Evolutionary conservation across 192 early-diverging fungal species (phyloP), one percentile per base, ranked within the genome.

Genomic region (Funneliformis geosporum): DNA sequence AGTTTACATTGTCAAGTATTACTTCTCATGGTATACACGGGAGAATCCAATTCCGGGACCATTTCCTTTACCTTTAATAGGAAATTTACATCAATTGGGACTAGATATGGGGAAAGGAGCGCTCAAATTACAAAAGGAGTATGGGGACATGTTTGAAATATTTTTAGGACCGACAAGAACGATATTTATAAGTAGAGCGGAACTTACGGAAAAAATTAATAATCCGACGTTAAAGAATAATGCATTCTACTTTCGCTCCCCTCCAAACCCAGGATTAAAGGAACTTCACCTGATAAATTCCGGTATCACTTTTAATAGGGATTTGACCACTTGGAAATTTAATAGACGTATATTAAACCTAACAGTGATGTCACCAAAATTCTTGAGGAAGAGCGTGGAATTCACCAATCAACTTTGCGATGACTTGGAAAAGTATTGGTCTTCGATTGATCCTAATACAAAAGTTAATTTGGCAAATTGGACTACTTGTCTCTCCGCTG

Each of bases 11-110:
- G 6, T 55, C 50, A 55, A 55, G 21, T 55, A 21, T 18, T 55
- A 55, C 21, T 55, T 0, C 6, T 55, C 50, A 55, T 55, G 50
- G 50, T 55, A 55, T 55, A 55, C 50, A n/a, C 64, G 76, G 5
- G 42, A 65, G 39, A 67, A 65, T 44, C 61, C 61, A 21, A n/a
- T 78, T 46, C 76, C 76, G 16, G 76, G 76, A 27, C 76, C 76
- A 44, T 23, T 78, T 59, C 76, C 76, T 11, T 23, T 78, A 14
- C 76, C 76, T 46, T 40, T 78, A 27, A 8, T 78, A 8, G 76
- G 76, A 40, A 78, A 78, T 38, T 33, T 78, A 25, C 25, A 43
- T n/a, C 64, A 66, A 27, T 40, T 76, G 11, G 55, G 27, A 38
- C 27, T 4, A 43, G 76, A 78, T 67, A 6, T 66, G n/a, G 8